Conservation (phyloP, 257 asterid species). For the Solanum megistacrolobum region DNA sequence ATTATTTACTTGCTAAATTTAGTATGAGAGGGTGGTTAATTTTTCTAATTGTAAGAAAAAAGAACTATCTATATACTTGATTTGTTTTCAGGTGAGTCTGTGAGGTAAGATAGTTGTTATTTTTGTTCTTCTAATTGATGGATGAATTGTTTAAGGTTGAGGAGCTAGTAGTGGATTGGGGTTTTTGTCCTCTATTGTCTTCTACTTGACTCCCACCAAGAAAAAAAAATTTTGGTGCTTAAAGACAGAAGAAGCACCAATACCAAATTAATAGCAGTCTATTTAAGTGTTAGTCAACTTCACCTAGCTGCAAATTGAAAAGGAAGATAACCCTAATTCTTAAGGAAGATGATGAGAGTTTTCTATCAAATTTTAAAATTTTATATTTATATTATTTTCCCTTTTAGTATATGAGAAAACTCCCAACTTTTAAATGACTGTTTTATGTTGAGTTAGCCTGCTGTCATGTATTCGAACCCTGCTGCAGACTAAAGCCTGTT, state of each 20-base stretch:
- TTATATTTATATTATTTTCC: neutral
- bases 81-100: neutral
- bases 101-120: neutral
- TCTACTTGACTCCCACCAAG: neutral
- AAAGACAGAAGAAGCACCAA: neutral
- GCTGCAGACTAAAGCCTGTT: neutral
- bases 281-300: neutral
- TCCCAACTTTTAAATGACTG: neutral
- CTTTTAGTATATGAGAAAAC: neutral
- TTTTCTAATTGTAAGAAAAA: neutral
- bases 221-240: neutral
- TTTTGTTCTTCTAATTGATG: neutral
- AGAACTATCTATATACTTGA: neutral
- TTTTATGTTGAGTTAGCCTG: neutral
- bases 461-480: neutral
- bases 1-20: neutral
- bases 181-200: neutral
- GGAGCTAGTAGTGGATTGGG: neutral
- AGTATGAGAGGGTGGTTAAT: neutral
- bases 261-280: neutral
- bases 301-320: neutral
- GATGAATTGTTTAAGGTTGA: neutral
- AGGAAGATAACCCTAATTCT: neutral
- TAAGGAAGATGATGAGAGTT: neutral
- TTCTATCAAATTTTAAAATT: neutral